A percentile compares a stretch with the other conserved stretches of the same genome.
These are phyloP conservation scores for Leucocoprinus sp. DNA, from an alignment of 768 basidiomycete species.

Conservation along the genomic window DNA sequence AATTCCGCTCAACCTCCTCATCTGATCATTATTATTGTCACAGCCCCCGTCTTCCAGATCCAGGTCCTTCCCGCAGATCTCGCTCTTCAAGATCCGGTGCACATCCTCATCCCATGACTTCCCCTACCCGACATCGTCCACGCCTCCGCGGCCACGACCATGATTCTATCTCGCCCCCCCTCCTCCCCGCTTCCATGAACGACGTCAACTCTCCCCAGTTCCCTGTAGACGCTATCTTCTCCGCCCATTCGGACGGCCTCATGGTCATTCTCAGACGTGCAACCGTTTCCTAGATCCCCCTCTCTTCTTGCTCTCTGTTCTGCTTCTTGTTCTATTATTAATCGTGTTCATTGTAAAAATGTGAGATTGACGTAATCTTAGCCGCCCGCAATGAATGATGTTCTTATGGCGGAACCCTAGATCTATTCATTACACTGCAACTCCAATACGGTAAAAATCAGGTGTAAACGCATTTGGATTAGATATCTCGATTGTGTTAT, in stretches of 20 bases:
- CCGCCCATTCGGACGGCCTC: constrained; percentile 78
- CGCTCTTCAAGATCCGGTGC: constrained; percentile 4
- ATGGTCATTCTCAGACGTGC: constrained; percentile 67
- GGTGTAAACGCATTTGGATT: constrained; percentile 35
- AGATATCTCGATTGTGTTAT: constrained; percentile 36
- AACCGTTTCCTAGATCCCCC: constrained; percentile 13
- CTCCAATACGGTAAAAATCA: constrained; percentile 34
- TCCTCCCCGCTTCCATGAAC: constrained; percentile 2
- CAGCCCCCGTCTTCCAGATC: constrained; percentile 8
- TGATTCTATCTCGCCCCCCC: constrained; percentile 1
- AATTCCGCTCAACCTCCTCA: not conserved
- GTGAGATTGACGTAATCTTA: no score
- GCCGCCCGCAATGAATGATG: no score
- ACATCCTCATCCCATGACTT: constrained; percentile 3
- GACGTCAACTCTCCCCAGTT: constrained; percentile 25
- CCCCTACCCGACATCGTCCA: constrained; percentile 13
- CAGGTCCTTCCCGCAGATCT: constrained; percentile 4
- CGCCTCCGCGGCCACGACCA: constrained; percentile 16
- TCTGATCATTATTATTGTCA: not conserved
- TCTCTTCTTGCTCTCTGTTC: not conserved
- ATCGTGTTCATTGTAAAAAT: not conserved
- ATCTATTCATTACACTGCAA: constrained; percentile 25
- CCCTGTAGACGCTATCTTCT: constrained; percentile 73
- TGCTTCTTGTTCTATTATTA: not conserved
- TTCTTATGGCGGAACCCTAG: no score